Evolutionary conservation across 345 rosid genomes (phyloP), one percentile per base, ranked within the genome.

Genomic region (Clarkia xantiana): DNA sequence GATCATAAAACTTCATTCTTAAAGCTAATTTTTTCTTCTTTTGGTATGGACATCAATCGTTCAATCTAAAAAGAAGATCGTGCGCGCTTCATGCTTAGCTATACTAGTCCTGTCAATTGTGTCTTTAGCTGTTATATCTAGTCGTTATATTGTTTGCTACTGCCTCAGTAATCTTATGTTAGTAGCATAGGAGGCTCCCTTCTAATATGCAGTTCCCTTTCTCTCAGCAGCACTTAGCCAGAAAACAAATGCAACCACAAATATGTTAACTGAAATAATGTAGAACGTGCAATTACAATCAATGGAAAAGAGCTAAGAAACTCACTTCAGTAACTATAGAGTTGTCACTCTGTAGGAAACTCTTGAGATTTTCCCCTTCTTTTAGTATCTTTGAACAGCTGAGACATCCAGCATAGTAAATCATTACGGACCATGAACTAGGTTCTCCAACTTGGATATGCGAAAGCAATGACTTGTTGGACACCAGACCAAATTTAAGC

Each of bases 401-500:
- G 49, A 81, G 86, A 62, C 93, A 86, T 57, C 87, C 94, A 62
- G 77, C 79, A 55, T 61, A 62, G 59, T 71, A 70, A 55, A 79
- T 60, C 72, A 73, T 60, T 11, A 75, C 73, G 49, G 68, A 68
- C 98, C 96, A 86, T 7, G 87, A 72, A 57, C 54, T 66, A 59
- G 79, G 67, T 60, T 55, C 76, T 58, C 56, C 67, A 51, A 73
- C 55, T 66, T 65, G 76, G 62, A 77, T 72, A 29, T 67, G 60
- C 40, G 86, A 60, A 61, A 79, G 70, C 68, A 86, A 58, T 42
- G 80, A 71, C 67, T 49, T 59, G 46, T 79, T 74, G 34, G 91
- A 76, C 65, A 86, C 66, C 59, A 81, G 63, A 41, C 94, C 98
- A 78, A 86, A 81, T 55, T 78, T 73, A 61, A 73, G 75, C 62